Percentiles rank a stretch among this genome's conserved stretches.
These are phyloP conservation scores for Polychytrium aggregatum DNA, from an alignment of 192 early-diverging fungal species.

Conservation along the genomic window DNA sequence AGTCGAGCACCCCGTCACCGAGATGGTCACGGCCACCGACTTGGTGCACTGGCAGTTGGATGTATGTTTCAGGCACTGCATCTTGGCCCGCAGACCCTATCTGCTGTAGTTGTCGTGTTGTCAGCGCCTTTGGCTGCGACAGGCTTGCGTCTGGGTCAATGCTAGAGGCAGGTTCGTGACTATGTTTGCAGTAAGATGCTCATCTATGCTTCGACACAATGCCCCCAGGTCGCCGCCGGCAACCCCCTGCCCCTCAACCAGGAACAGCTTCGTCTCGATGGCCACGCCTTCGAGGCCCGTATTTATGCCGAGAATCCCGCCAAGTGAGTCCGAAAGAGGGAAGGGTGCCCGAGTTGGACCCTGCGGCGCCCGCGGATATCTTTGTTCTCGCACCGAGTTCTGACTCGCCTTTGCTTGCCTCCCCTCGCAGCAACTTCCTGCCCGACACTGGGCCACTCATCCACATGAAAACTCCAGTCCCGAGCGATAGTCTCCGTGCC, in stretches of 20 bases:
- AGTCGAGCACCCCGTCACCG: constrained; percentile 95
- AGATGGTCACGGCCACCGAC: constrained; percentile 89
- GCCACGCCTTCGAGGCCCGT: constrained; percentile 93
- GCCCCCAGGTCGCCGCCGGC: constrained; percentile 66
- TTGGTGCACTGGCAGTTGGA: constrained; percentile 93
- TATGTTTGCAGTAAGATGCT: too few relatives aligned
- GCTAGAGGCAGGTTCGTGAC: too few relatives aligned
- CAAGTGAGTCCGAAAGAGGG: constrained; percentile 38
- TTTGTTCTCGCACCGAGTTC: not conserved
- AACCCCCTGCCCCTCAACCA: constrained; percentile 69
- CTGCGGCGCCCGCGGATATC: too few relatives aligned
- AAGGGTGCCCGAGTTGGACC: too few relatives aligned
- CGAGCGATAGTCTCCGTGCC: constrained; percentile 57
- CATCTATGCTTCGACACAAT: constrained; percentile 3
- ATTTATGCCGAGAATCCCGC: constrained; percentile 95
- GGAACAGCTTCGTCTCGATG: constrained; percentile 57
- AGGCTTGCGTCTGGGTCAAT: too few relatives aligned
- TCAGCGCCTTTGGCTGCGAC: too few relatives aligned
- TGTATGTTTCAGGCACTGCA: too few relatives aligned
- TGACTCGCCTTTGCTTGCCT: not conserved
- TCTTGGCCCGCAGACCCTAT: too few relatives aligned
- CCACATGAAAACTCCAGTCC: constrained; percentile 51
- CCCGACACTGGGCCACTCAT: constrained; percentile 86
- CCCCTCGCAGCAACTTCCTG: constrained; percentile 58
- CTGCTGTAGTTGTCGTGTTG: too few relatives aligned